Evolutionary conservation across 1,284 basidiomycete species (phyloP).

Genomic region (Anthracocystis walkeri): DNA sequence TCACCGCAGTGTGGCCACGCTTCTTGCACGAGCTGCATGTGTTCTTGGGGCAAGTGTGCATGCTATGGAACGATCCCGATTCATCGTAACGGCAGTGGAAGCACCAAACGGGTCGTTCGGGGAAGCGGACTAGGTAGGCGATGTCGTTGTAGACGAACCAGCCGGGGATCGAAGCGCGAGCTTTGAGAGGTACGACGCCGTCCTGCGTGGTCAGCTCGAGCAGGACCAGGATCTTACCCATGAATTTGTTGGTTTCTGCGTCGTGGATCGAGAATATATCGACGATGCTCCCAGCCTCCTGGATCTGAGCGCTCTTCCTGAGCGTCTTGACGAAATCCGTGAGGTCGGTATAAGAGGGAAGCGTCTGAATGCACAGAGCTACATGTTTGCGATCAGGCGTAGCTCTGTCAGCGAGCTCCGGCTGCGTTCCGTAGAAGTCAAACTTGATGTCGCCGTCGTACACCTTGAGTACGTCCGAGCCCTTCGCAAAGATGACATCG

Average conservation of each 20-base stretch:
- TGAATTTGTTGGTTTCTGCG: constrained; percentile 11
- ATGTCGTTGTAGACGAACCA: constrained; percentile 22
- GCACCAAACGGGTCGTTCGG: constrained; percentile 37
- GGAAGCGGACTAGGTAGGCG: constrained; percentile 34
- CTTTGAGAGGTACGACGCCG: constrained; percentile 12
- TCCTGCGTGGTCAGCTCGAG: constrained; percentile 19
- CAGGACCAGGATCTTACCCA: constrained; percentile 34
- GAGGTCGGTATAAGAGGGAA: constrained; percentile 18
- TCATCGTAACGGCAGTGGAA: constrained; percentile 34
- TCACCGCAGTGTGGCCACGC: constrained; percentile 16
- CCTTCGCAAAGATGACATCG: constrained; percentile 35
- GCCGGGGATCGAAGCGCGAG: constrained; percentile 27
- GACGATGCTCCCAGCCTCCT: constrained; percentile 17
- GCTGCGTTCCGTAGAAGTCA: constrained; percentile 39
- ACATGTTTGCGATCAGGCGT: constrained; percentile 21
- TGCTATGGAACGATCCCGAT: constrained; percentile 25
- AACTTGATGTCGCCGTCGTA: constrained; percentile 26
- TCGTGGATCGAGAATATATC: constrained; percentile 32
- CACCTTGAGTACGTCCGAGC: constrained; percentile 28
- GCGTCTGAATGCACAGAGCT: constrained; percentile 31
- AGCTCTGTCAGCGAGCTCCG: constrained; percentile 19
- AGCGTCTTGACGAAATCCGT: not conserved
- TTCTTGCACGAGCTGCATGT: constrained; percentile 25
- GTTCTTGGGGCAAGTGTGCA: constrained; percentile 14
- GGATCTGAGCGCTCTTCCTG: constrained; percentile 5